Evolutionary conservation across 1,139 yeast genomes (phyloP), one percentile per base, ranked within the genome.

Genomic region (Magnusiomyces tetraspermus): DNA sequence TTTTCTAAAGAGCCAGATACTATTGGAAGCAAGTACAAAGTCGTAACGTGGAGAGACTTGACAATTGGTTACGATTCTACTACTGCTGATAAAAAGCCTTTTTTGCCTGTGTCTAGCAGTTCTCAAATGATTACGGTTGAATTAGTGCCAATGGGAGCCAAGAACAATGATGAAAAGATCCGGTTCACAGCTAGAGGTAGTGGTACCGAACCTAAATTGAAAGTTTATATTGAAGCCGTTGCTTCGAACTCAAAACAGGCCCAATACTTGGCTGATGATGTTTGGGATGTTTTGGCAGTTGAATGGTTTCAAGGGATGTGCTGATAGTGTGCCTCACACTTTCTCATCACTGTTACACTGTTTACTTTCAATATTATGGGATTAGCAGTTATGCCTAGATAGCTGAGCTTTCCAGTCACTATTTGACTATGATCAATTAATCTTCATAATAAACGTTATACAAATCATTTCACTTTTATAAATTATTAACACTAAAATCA

Each of bases 121-220:
- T 80, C 95, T 0, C 95, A 92, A 61, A 92, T 92, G 97, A 83
- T 92, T 57, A 88, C 97, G 0, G 84, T 77, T 0, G 68, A 70
- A 41, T 62, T 68, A 15, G 66, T 63, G 2, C 61, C 62, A n/a
- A 55, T 53, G 21, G 50, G 60, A 19, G 56, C 50, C 2, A 49
- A 53, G 1, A 55, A 58, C 1, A 8, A 3, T 3, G 61, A 57
- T 2, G 77, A 71, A 40, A 58, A 59, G 22, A 80, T 88, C 1
- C 71, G 96, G 44, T 83, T 90, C 65, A 90, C 97, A 0, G 82
- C 87, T 50, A 76, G 98, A 50, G 97, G 97, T 0, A 87, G 96
- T 3, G 98, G 98, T 10, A 92, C 98, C 0, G 98, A 92, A 65
- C 97, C 97, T 2, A 92, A 92, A 64, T 72, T 92, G 57, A 92